Conservation (phyloP, 164 flowering plant species). For the Cinnamomum chago region DNA sequence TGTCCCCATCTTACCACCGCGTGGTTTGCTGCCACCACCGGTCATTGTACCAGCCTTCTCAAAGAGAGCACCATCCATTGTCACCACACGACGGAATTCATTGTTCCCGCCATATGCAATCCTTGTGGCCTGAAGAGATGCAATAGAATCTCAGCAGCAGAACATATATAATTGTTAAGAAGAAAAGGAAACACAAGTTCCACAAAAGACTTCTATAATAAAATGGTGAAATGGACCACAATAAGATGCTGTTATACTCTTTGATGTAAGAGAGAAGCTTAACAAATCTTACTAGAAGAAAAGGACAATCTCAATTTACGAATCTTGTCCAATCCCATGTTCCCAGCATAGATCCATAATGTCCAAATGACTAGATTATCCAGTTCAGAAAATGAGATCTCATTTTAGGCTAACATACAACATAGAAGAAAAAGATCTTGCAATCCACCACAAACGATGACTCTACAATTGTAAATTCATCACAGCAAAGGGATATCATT, state of each 20-base stretch:
- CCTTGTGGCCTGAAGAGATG: slow-evolving; percentile 62
- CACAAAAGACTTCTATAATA: background rate
- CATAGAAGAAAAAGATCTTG: background rate
- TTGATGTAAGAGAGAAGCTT: background rate
- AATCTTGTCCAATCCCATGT: too few species aligned
- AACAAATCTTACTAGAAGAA: too few species aligned
- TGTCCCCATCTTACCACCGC: slow-evolving; percentile 96
- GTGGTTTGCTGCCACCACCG: slow-evolving; percentile 92
- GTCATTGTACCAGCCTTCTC: slow-evolving; percentile 97
- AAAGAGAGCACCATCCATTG: slow-evolving; percentile 89
- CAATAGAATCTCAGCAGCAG: background rate
- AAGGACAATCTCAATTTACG: too few species aligned
- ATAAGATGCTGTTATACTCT: background rate
- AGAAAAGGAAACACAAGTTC: background rate
- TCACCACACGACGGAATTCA: slow-evolving; percentile 84
- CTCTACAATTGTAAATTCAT: background rate
- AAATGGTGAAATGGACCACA: background rate
- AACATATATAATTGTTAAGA: background rate
- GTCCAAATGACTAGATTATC: background rate
- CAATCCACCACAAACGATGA: background rate
- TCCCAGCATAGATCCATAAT: background rate
- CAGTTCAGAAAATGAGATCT: background rate
- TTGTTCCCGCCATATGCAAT: slow-evolving; percentile 78
- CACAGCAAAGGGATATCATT: background rate
- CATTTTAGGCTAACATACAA: background rate